These are phyloP conservation scores for Auricularia heimuer DNA, from an alignment of 768 basidiomycete genomes.

Conservation along the genomic window DNA sequence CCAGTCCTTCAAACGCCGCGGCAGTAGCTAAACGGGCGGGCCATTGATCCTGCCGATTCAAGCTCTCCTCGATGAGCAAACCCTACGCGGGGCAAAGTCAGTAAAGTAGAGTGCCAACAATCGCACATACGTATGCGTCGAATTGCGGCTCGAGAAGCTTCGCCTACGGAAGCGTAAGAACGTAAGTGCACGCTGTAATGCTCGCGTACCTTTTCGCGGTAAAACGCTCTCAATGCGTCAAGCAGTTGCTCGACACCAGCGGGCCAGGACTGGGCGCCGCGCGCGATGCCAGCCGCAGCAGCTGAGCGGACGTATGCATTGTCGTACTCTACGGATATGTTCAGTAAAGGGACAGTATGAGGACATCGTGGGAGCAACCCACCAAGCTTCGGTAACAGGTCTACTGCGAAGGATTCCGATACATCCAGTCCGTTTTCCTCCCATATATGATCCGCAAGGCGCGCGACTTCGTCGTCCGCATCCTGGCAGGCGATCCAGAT, in stretches of 20 bases:
- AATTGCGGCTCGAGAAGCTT: constrained; percentile 85
- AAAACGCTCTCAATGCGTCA: constrained; percentile 51
- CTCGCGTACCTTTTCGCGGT: constrained; percentile 64
- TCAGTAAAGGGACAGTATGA: not conserved
- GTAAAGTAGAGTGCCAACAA: not conserved
- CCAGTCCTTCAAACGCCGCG: constrained; percentile 52
- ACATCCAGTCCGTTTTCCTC: constrained; percentile 93
- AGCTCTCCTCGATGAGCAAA: constrained; percentile 79
- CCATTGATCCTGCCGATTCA: constrained; percentile 89
- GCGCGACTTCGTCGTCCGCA: constrained; percentile 77
- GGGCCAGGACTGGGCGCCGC: constrained; percentile 49
- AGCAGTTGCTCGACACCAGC: constrained; percentile 32
- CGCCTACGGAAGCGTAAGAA: constrained; percentile 35
- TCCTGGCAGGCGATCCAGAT: constrained; percentile 87
- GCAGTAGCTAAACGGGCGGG: constrained; percentile 68
- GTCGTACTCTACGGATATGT: constrained; percentile 48
- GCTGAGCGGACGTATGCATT: constrained; percentile 72
- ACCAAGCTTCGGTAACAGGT: constrained; percentile 65
- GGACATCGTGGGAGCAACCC: constrained; percentile 11
- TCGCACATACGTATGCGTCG: constrained; percentile 67
- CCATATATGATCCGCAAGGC: constrained; percentile 76
- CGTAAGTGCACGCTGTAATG: no score
- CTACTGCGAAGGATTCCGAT: constrained; percentile 50
- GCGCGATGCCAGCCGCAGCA: constrained; percentile 62
- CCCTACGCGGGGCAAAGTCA: constrained; percentile 41